Conservation (phyloP, 352 stramenopile species). For the Phytophthora lateralis region DNA sequence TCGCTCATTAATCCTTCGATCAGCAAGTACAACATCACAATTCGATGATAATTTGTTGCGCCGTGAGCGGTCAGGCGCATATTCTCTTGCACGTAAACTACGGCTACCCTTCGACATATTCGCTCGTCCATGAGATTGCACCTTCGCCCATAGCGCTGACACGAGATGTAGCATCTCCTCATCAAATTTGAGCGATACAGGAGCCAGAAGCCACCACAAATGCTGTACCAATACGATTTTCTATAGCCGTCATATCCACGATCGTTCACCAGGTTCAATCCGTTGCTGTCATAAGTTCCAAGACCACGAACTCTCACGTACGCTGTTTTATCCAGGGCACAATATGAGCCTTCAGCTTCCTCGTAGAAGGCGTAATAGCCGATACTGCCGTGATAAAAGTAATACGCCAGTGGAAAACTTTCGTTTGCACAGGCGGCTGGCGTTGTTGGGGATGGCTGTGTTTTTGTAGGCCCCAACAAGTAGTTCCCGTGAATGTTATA, state of each 20-base stretch:
- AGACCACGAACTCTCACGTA: constrained; percentile 10
- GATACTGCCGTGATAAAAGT: constrained; percentile 21
- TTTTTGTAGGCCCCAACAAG: neutral
- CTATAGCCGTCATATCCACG: constrained; percentile 3
- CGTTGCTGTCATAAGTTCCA: constrained; percentile 21
- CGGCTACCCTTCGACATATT: constrained; percentile 6
- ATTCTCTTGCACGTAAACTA: constrained; percentile 20
- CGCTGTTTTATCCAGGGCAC: constrained; percentile 5
- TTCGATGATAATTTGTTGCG: constrained; percentile 10
- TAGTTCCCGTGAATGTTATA: constrained; percentile 25
- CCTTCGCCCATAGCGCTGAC: constrained; percentile 10
- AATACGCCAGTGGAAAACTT: constrained; percentile 8
- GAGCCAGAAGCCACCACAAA: constrained; percentile 9
- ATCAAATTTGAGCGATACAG: constrained; percentile 11
- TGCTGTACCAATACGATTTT: constrained; percentile 18
- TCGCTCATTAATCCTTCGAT: constrained; percentile 17
- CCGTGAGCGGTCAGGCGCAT: constrained; percentile 13
- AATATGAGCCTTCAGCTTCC: constrained; percentile 10
- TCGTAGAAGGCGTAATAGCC: constrained; percentile 21
- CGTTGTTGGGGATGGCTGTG: neutral
- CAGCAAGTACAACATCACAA: constrained; percentile 10
- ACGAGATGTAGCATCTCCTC: constrained; percentile 10
- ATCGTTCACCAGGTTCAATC: neutral
- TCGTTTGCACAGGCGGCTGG: constrained; percentile 1
- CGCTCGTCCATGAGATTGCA: constrained; percentile 4